A percentile compares a stretch with the other conserved stretches of the same genome.
phyloP scores from a whole-genome alignment of 106 monocot species.

The Dioscorea dumetorum region DNA sequence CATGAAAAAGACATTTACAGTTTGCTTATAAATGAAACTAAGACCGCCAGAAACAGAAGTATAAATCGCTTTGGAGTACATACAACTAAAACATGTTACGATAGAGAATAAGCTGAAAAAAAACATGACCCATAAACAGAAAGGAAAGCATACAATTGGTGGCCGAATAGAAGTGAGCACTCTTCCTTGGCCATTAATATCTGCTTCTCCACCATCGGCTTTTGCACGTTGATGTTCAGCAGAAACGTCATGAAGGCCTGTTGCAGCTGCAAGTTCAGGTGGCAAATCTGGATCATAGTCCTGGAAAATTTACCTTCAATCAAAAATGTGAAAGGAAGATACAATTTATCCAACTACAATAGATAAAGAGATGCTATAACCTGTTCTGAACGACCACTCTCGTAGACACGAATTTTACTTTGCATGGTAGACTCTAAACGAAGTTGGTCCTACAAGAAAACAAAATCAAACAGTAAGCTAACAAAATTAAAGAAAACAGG shows the following conservation, averaged over 20 bases:
- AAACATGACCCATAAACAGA: not conserved
- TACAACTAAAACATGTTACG: too few species aligned
- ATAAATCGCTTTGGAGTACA: too few species aligned
- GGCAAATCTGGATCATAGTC: constrained; percentile 99
- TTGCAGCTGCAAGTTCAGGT: constrained; percentile 95
- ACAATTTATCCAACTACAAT: too few species aligned
- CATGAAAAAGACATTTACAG: not conserved
- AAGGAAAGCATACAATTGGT: constrained; percentile 45
- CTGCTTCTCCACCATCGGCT: constrained; percentile 41
- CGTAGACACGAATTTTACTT: constrained; percentile 96
- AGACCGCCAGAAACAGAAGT: too few species aligned
- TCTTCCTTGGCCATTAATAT: constrained; percentile 58
- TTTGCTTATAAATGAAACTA: too few species aligned
- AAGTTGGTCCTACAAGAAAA: constrained; percentile 56
- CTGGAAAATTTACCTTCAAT: constrained; percentile 19
- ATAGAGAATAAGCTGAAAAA: not conserved
- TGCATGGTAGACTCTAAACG: constrained; percentile 96
- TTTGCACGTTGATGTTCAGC: constrained; percentile 36
- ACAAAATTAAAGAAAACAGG: constrained; percentile 6
- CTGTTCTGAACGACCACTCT: constrained; percentile 89
- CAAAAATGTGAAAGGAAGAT: too few species aligned
- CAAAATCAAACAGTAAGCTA: too few species aligned
- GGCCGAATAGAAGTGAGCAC: constrained; percentile 23
- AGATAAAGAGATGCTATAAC: constrained; percentile 15
- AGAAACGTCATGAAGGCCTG: constrained; percentile 61